Evolutionary conservation across 345 rosid species (phyloP).

Genomic region (Hypericum perforatum): DNA sequence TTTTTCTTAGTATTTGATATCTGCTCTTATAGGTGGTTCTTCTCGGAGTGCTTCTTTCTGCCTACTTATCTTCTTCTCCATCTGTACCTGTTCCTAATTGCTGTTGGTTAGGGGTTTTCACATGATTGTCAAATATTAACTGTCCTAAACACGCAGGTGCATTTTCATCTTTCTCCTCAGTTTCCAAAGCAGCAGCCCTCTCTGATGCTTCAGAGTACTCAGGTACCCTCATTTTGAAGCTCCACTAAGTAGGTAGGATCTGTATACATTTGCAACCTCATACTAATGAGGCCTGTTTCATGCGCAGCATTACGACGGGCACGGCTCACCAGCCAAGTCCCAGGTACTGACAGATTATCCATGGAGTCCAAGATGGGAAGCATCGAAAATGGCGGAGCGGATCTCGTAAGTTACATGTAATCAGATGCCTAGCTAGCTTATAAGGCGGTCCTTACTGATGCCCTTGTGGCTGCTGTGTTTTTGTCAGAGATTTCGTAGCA

Average conservation of each 20-base stretch:
- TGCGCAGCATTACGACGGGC: constrained; percentile 53
- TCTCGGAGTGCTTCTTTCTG: too few relatives aligned
- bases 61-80: too few relatives aligned
- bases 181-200: constrained; percentile 85
- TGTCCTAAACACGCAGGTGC: constrained; percentile 40
- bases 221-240: constrained; percentile 32
- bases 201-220: constrained; percentile 72
- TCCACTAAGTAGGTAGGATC: background rate
- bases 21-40: too few relatives aligned
- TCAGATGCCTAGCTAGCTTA: too few relatives aligned
- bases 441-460: background rate
- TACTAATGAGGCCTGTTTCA: background rate
- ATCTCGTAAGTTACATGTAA: constrained; percentile 41
- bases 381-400: constrained; percentile 67
- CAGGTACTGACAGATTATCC: constrained; percentile 55
- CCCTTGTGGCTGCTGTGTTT: background rate
- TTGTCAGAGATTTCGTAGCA: constrained; percentile 54
- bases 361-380: constrained; percentile 99
- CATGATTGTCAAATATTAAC: background rate
- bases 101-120: background rate
- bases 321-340: constrained; percentile 54
- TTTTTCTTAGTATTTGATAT: too few relatives aligned
- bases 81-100: background rate
- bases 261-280: background rate
- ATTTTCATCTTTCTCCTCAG: constrained; percentile 52